phyloP scores from a whole-genome alignment of 1,139 yeast species.

The Protomyces pachydermus region DNA sequence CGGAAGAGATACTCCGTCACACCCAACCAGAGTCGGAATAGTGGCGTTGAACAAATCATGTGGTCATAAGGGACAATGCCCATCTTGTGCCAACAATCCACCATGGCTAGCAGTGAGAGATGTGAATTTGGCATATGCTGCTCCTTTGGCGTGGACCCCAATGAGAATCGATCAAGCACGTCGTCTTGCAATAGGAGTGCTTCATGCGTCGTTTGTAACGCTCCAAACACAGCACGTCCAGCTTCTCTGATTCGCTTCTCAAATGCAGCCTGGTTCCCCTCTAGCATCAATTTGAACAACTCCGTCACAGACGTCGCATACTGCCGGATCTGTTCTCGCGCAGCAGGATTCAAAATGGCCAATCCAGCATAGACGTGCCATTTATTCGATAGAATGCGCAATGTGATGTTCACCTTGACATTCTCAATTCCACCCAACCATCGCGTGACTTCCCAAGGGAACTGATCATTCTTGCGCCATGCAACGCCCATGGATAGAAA shows the following conservation, averaged over 20 bases:
- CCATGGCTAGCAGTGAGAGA: constrained; percentile 78
- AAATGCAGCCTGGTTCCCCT: constrained; percentile 57
- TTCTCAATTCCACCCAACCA: constrained; percentile 95
- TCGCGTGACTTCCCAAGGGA: constrained; percentile 85
- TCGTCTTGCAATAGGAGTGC: constrained; percentile 71
- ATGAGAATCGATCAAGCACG: constrained; percentile 69
- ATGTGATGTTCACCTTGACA: constrained; percentile 87
- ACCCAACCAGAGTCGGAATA: constrained; percentile 85
- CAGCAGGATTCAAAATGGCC: constrained; percentile 91
- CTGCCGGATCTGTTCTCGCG: constrained; percentile 84
- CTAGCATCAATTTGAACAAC: constrained; percentile 75
- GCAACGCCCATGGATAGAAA: constrained; percentile 92
- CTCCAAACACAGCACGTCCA: constrained; percentile 66
- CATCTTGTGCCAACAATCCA: constrained; percentile 84
- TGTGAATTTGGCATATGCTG: constrained; percentile 80
- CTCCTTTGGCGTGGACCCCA: constrained; percentile 69
- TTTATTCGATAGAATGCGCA: constrained; percentile 83
- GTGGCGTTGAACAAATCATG: constrained; percentile 91
- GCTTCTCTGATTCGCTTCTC: constrained; percentile 58
- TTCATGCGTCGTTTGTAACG: constrained; percentile 43
- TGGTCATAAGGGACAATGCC: constrained; percentile 92
- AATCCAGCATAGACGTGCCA: constrained; percentile 99
- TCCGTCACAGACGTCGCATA: constrained; percentile 82
- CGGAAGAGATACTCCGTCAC: constrained; percentile 89
- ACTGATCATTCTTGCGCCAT: constrained; percentile 76